Conservation (phyloP, 768 basidiomycete species). For the Dacryopinax primogenitus region DNA sequence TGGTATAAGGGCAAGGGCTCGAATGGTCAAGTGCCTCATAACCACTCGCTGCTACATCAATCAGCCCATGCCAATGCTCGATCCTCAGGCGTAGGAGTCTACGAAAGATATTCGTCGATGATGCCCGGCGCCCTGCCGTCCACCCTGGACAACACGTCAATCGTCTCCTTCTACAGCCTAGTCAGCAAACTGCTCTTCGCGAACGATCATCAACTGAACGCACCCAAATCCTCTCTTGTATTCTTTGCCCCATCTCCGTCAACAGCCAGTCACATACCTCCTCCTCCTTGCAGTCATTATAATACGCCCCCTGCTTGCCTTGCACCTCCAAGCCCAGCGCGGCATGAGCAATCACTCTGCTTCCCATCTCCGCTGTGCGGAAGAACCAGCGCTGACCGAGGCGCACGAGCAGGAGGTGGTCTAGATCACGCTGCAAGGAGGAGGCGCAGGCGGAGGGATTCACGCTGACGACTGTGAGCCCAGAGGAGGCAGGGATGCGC, state of each 20-base stretch:
- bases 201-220: neutral
- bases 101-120: neutral
- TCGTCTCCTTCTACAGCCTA: neutral
- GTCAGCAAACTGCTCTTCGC: neutral
- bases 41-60: no score
- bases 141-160: neutral
- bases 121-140: neutral
- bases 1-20: no score
- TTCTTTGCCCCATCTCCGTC: neutral
- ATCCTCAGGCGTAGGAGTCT: no score
- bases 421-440: neutral
- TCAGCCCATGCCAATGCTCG: no score
- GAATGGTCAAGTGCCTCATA: no score
- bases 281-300: neutral
- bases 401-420: neutral
- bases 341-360: neutral
- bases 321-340: neutral
- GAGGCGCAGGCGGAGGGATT: neutral
- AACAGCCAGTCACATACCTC: neutral
- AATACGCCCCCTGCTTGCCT: neutral
- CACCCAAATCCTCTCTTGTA: constrained; percentile 5
- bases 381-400: neutral
- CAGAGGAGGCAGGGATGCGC: neutral
- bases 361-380: neutral
- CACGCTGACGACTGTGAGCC: neutral